These are phyloP conservation scores for Aegle marmelos DNA, from an alignment of 345 rosid species.

Conservation along the genomic window DNA sequence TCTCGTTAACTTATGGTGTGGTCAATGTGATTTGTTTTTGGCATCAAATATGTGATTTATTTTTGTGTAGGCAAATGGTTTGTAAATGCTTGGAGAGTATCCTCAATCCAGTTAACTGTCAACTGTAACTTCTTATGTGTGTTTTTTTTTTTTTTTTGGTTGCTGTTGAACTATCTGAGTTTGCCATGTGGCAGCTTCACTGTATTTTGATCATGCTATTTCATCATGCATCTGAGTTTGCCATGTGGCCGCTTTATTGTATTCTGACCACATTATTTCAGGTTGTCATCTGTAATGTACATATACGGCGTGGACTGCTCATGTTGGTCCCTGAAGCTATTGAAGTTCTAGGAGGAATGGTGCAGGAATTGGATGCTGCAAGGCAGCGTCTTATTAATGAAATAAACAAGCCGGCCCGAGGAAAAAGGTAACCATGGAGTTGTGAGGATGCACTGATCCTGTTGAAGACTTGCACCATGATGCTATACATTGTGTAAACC, in stretches of 20 bases:
- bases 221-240: not conserved
- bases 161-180: not conserved
- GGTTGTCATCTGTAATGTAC: constrained; percentile 75
- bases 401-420: constrained; percentile 94
- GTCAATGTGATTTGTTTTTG: constrained; percentile 4
- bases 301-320: constrained; percentile 72
- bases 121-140: not conserved
- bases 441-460: constrained; percentile 1
- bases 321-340: constrained; percentile 87
- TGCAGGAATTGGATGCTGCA: constrained; percentile 75
- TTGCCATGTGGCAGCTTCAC: not conserved
- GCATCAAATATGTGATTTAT: not conserved
- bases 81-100: not conserved
- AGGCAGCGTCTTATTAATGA: constrained; percentile 63
- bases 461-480: constrained; percentile 3
- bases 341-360: constrained; percentile 83
- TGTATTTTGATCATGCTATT: not conserved
- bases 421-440: constrained; percentile 63
- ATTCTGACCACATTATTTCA: constrained; percentile 19
- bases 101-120: not conserved
- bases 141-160: not conserved
- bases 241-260: not conserved
- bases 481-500: not conserved
- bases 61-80: constrained; percentile 2
- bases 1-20: not conserved